Evolutionary conservation across 2,329 filamentous ascomycete genomes (phyloP).

Genomic region (Beauveria varroae): DNA sequence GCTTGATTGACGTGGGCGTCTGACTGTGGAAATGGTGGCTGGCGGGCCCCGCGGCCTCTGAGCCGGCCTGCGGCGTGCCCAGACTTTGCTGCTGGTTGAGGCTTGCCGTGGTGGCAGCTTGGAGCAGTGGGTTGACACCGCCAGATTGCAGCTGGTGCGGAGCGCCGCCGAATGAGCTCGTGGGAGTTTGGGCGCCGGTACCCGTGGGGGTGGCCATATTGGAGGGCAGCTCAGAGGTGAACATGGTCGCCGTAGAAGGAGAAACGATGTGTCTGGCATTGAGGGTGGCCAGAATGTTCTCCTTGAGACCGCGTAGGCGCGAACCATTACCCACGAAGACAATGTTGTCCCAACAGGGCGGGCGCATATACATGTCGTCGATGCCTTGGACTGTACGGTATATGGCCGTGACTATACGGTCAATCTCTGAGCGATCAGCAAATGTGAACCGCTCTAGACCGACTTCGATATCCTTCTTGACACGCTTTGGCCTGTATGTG

Average conservation of each 20-base stretch:
- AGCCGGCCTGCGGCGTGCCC: constrained; percentile 34
- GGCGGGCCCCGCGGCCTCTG: constrained; percentile 28
- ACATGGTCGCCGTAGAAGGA: constrained; percentile 88
- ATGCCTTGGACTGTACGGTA: constrained; percentile 78
- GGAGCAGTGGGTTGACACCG: constrained; percentile 80
- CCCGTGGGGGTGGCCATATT: constrained; percentile 86
- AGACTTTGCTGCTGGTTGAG: constrained; percentile 27
- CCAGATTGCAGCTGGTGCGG: constrained; percentile 45
- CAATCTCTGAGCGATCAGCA: constrained; percentile 63
- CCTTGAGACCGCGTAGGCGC: constrained; percentile 69
- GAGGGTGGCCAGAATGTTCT: constrained; percentile 76
- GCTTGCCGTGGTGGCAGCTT: constrained; percentile 77
- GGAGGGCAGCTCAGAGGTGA: constrained; percentile 92
- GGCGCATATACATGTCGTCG: constrained; percentile 75
- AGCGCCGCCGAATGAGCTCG: constrained; percentile 47
- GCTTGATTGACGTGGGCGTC: constrained; percentile 79
- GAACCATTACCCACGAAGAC: constrained; percentile 87
- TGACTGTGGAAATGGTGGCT: constrained; percentile 49
- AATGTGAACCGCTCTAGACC: constrained; percentile 68
- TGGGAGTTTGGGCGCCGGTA: constrained; percentile 87
- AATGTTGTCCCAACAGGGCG: constrained; percentile 83
- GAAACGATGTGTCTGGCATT: constrained; percentile 81
- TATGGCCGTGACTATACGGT: constrained; percentile 75
- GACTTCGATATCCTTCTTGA: constrained; percentile 65
- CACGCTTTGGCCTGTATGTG: constrained; percentile 45